Percentiles rank a stretch among this genome's conserved stretches.
Evolutionary conservation across 78 protist genomes (phyloP).

Genomic region (Dictyostelium discoideum): dicty_2.7 NC_007090.3:5256501-5257000

Average conservation of each 20-base stretch:
- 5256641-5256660: slow-evolving; percentile 35
- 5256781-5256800: not conserved
- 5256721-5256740: slow-evolving; percentile 70
- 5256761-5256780: not conserved
- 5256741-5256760: slow-evolving; percentile 49
- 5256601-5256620: slow-evolving; percentile 66
- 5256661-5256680: slow-evolving; percentile 13
- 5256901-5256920: slow-evolving; percentile 52
- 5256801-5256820: not conserved
- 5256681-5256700: slow-evolving; percentile 63
- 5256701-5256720: slow-evolving; percentile 75
- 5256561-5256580: not conserved
- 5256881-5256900: slow-evolving; percentile 19
- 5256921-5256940: slow-evolving; percentile 45
- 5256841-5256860: slow-evolving; percentile 30
- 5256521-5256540: not conserved
- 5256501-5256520: not conserved
- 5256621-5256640: slow-evolving; percentile 29
- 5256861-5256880: slow-evolving; percentile 36
- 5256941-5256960: slow-evolving; percentile 65
- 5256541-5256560: slow-evolving; percentile 48
- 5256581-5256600: slow-evolving; percentile 37
- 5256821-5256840: slow-evolving; percentile 73
- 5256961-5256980: slow-evolving; percentile 14
- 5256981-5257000: slow-evolving; percentile 3